Evolutionary conservation across 371 early-diverging fungal species (phyloP), one percentile per base, ranked within the genome.

Genomic region (Mortierella sp.): DNA sequence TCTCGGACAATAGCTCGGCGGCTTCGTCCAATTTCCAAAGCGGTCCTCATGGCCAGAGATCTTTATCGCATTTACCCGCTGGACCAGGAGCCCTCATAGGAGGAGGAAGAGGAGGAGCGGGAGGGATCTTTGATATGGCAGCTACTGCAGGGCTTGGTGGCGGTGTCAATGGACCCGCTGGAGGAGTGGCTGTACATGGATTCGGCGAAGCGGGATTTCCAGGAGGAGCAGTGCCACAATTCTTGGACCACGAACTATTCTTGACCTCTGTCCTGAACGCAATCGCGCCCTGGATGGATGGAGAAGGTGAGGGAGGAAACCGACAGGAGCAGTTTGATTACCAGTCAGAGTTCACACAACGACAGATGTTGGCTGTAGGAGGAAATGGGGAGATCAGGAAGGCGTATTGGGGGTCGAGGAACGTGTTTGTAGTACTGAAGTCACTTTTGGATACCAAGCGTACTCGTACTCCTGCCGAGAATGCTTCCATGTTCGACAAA

Each of bases 331-430:
- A 74, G 18, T 75, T 70, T 60, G 79, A 79, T 38, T 76, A 76
- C 56, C 29, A 71, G n/a, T 44, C 24, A 6, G 75, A 79, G 65
- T 83, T 83, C 41, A 49, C 74, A 2, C 49, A 83, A 21, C 72
- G 72, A 10, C 48, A 73, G 21, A 71, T 38, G 56, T 10, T 78
- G 11, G 51, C 72, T 49, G 76, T 74, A 11, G 83, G 83, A 24
- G 83, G 83, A 18, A 83, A 83, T 32, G 83, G 83, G 18, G 74
- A 76, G 71, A 74, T 83, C 43, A 73, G 76, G 0, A 65, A 56
- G 5, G 83, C 76, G 24, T 79, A 48, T 41, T 83, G 79, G 79
- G 41, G 58, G 18, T 10, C 51, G 1, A 27, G 27, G 43, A 21
- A 73, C 5, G 68, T 49, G 27, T 32, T 68, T 43, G 79, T 83